phyloP scores from a whole-genome alignment of 257 asterid species.

The Solanum lignicaule region DNA sequence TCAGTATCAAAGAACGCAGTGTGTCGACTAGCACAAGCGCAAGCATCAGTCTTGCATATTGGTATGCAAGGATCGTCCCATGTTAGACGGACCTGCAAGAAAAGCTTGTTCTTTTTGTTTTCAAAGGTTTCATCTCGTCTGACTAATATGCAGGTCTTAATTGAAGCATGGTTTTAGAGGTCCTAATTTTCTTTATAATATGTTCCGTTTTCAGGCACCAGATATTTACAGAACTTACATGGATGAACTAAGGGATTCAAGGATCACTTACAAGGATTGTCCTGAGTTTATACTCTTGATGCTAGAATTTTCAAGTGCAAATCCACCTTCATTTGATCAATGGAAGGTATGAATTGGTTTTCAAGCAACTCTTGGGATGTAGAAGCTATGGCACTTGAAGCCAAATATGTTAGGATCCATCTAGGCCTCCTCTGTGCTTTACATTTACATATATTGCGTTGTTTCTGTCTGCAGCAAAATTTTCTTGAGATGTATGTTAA shows the following conservation, averaged over 20 bases:
- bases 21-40: slow-evolving; percentile 68
- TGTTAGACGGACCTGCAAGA: slow-evolving; percentile 60
- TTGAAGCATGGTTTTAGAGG: not conserved
- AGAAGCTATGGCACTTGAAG: not conserved
- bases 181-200: slow-evolving; percentile 1
- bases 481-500: slow-evolving; percentile 75
- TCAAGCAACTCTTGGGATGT: not conserved
- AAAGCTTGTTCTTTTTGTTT: slow-evolving; percentile 44
- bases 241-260: slow-evolving; percentile 68
- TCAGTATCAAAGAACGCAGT: slow-evolving; percentile 69
- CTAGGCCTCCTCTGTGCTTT: not conserved
- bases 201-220: slow-evolving; percentile 53
- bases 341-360: slow-evolving; percentile 49
- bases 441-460: slow-evolving; percentile 13
- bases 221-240: slow-evolving; percentile 48
- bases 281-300: slow-evolving; percentile 54
- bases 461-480: slow-evolving; percentile 43
- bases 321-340: slow-evolving; percentile 39
- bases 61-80: slow-evolving; percentile 67
- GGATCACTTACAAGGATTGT: slow-evolving; percentile 64
- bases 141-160: not conserved
- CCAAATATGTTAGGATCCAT: not conserved
- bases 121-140: slow-evolving; percentile 44
- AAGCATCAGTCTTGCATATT: slow-evolving; percentile 57
- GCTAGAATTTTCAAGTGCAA: slow-evolving; percentile 52